Evolutionary conservation across 768 basidiomycete species (phyloP), one percentile per base, ranked within the genome.

Genomic region (Trichaptum fuscoviolaceum): DNA sequence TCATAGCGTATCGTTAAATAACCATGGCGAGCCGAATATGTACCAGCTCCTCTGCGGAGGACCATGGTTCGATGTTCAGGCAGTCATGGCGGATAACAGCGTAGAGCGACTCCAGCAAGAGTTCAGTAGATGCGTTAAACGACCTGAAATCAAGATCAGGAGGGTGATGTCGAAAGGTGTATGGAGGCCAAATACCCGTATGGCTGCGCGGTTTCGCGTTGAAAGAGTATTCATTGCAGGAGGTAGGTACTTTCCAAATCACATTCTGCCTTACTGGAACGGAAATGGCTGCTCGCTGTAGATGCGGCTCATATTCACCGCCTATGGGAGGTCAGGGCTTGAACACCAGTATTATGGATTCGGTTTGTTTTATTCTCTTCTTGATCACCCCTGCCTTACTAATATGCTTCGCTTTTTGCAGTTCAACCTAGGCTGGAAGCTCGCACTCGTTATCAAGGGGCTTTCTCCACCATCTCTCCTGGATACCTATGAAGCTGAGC

Each of bases 261-360:
- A n/a, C n/a, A 5, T n/a, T 35, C 20, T 52, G 20, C 42, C 1
- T 20, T 12, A 57, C 15, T 57, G 63, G 15, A 17, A 58, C 15
- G 57, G 63, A 59, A 59, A 63, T 57, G n/a, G 1, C n/a, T 35
- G 20, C 15, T 20, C 27, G 8, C 10, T 24, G 4, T 64, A 85
- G 84, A 86, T 68, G 79, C 82, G 24, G 83, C 81, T 0, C 85
- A 85, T 65, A 74, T 78, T 25, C 82, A 83, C 77, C 77, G 27
- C 81, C 80, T 17, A 75, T 75, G 9, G 83, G 82, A 20, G 81
- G 77, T 1, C 82, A 81, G 64, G 81, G 80, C 7, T 67, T 81
- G 23, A 79, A 79, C 67, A 74, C 74, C 23, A 70, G 73, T 52
- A 70, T 79, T 8, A 79, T 81, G 67, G 79, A 82, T 69, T 68